phyloP scores from a whole-genome alignment of 768 basidiomycete species.

The Cystofilobasidium ferigula region DNA sequence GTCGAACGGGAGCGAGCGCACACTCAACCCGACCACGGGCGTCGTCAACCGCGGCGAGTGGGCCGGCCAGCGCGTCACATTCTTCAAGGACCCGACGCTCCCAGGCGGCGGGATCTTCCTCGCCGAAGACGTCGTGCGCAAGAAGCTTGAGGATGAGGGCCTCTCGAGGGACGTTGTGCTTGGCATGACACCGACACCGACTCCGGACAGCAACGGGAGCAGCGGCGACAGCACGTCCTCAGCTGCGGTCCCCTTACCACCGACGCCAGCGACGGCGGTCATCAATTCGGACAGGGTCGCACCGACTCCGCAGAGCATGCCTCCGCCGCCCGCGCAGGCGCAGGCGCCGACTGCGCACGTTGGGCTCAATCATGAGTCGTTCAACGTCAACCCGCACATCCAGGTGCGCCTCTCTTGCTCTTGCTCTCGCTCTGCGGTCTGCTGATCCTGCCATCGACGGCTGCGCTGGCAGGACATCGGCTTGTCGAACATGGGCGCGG shows the following conservation, averaged over 20 bases:
- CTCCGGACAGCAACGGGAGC: neutral
- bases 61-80: conserved; percentile 44
- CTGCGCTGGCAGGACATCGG: neutral
- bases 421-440: neutral
- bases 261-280: neutral
- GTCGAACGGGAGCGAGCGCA: conserved; percentile 36
- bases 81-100: conserved; percentile 64
- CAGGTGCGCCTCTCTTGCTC: conserved; percentile 1
- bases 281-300: too few species aligned
- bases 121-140: conserved; percentile 41
- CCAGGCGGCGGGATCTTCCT: conserved; percentile 83
- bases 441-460: neutral
- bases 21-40: conserved; percentile 67
- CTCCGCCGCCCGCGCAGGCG: too few species aligned
- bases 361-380: too few species aligned
- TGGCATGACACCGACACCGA: conserved; percentile 18
- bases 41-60: conserved; percentile 35
- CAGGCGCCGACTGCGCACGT: too few species aligned
- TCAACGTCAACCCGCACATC: conserved; percentile 35
- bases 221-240: neutral
- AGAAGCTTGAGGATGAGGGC: conserved; percentile 20
- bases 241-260: conserved; percentile 5
- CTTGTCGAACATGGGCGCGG: conserved; percentile 3
- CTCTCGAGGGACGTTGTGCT: conserved; percentile 18
- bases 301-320: too few species aligned